Evolutionary conservation across 129 eudicot species (phyloP), one percentile per base, ranked within the genome.

Genomic region (Tagetes erecta): DNA sequence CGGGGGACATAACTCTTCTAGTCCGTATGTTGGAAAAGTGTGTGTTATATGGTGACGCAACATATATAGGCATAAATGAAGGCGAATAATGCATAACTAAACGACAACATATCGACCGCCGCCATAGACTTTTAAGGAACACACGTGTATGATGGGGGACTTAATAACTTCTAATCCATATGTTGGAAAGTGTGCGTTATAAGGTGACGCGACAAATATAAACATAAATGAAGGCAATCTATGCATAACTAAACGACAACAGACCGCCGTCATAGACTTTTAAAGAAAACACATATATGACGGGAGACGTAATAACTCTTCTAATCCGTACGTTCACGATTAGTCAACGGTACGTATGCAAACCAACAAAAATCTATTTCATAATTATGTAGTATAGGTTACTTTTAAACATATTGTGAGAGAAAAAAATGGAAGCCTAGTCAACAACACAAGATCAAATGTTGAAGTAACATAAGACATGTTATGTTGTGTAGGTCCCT

Each of bases 391-490:
- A 63, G 10, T 37, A 37, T 63, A 63, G 31, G 38, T 37, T 30
- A 63, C 68, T n/a, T n/a, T n/a, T n/a, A n/a, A n/a, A n/a, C n/a
- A n/a, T n/a, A n/a, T n/a, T n/a, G n/a, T n/a, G n/a, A 10, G 5
- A 59, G 9, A 5, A 60, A 35, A 36, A 35, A n/a, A 35, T 34
- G 40, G 42, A 36, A 60, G 66, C 7, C 66, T 20, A 6, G 13
- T n/a, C 39, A 34, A 11, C 27, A 59, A 33, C 27, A 59, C 66
- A 59, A 10, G 5, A 59, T 34, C 41, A 57, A 57, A 7, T 30
- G 64, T 58, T 31, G 31, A 59, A 72, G 55, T 58, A 73, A 58
- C 12, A 57, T 73, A 30, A 42, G 59, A 58, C 42, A 57, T 42
- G 14, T 53, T 53, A 37, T 33, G n/a, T 44, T 20, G 27, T 20